These are phyloP conservation scores for Hygrophoropsis aurantiaca DNA, from an alignment of 768 basidiomycete genomes.

Conservation along the genomic window DNA sequence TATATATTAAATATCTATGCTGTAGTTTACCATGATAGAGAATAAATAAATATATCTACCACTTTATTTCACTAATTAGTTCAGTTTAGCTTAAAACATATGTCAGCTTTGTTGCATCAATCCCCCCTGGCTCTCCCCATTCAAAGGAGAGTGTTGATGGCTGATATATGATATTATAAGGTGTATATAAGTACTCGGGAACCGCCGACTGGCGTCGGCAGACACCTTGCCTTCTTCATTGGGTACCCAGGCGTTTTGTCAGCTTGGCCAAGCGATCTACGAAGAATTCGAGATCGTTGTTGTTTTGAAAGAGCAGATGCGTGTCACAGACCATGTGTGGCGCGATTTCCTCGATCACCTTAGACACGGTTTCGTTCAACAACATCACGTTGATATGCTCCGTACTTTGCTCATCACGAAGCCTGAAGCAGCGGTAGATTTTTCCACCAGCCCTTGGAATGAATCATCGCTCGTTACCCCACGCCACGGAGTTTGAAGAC, in stretches of 20 bases:
- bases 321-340: conserved; percentile 32
- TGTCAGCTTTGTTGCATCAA: no score
- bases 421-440: conserved; percentile 9
- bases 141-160: no score
- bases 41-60: no score
- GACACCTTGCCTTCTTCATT: no score
- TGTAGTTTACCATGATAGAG: no score
- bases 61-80: no score
- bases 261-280: conserved; percentile 22
- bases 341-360: conserved; percentile 25
- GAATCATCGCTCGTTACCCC: conserved; percentile 27
- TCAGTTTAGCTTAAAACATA: no score
- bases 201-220: no score
- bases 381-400: conserved; percentile 26
- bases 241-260: not conserved
- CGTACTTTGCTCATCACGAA: conserved; percentile 18
- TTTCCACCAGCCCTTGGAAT: conserved; percentile 20
- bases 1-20: no score
- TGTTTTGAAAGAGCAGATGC: conserved; percentile 32
- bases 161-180: no score
- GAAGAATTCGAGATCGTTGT: conserved; percentile 30
- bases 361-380: conserved; percentile 19
- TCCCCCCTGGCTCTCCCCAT: no score
- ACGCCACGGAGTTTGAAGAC: conserved; percentile 24
- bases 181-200: conserved; percentile 13